Base-by-base conservation (phyloP, 2,329 filamentous ascomycete genomes). In the Ceratocystiopsis sp. region DNA sequence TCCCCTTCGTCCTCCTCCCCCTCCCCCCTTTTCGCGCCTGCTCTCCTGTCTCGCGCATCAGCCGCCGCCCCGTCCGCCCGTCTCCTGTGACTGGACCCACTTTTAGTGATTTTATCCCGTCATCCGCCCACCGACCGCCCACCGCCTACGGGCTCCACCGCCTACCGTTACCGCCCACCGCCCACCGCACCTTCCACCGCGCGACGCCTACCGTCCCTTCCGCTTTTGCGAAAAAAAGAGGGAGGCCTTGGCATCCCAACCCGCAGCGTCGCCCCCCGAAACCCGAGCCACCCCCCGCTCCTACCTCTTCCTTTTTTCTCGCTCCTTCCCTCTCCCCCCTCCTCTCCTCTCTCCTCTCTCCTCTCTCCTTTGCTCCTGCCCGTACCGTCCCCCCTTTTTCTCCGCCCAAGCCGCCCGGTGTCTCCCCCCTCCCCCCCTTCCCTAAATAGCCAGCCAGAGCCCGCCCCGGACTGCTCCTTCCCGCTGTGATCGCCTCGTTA, bases 51-150 rank as follows among this genome's bases (percentile, higher is more conserved):
- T 21, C 21, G 21, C 21, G 21, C 21, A 21, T 21, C 38, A 41
- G 19, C 46, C 46, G 49, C 46, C 47, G 46, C 45, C 42, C 44
- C 41, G 45, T 42, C 45, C 44, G 44, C 42, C 47, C 46, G 44
- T 41, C 42, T 41, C 36, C 38, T 35, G 18, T 35, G 40, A 38
- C 39, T 32, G 36, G 42, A 38, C 41, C 16, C 39, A 42, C 37
- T 45, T 47, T 44, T 45, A 21, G 21, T 21, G 21, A 43, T 42
- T 25, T 37, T 42, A 45, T 46, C 48, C 49, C 49, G 49, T 50
- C 44, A 45, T 49, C 49, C 45, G 47, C 46, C 46, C 46, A 48
- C 49, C 47, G 41, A 44, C 45, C 40, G 40, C 37, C n/a, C n/a
- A n/a, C n/a, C n/a, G n/a, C n/a, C n/a, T n/a, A n/a, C n/a, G n/a